Evolutionary conservation across 106 monocot species (phyloP).

Genomic region (Platanthera guangdongensis): DNA sequence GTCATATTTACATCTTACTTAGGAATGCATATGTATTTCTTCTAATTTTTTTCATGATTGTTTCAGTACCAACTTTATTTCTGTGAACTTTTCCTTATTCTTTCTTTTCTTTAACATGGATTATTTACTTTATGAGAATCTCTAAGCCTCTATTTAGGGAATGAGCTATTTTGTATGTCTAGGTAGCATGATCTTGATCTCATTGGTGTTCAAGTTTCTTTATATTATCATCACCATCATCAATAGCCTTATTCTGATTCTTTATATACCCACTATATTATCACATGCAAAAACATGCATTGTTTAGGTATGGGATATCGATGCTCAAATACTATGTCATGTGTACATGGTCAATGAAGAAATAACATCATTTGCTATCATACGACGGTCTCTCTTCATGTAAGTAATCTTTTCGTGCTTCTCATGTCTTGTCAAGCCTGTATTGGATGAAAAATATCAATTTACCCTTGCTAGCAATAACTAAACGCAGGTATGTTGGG

Average conservation of each 20-base stretch:
- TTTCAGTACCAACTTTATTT: background rate
- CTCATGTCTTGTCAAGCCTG: background rate
- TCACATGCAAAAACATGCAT: background rate
- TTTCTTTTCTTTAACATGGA: background rate
- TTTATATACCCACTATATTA: background rate
- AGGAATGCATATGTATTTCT: background rate
- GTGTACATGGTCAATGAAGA: slow-evolving; percentile 35
- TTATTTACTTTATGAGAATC: background rate
- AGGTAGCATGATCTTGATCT: background rate
- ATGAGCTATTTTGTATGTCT: background rate
- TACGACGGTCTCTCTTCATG: slow-evolving; percentile 49
- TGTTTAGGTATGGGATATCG: slow-evolving; percentile 61
- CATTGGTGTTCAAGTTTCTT: background rate
- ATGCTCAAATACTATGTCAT: slow-evolving; percentile 29
- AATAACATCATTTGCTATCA: slow-evolving; percentile 52
- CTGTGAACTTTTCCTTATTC: background rate
- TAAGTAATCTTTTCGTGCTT: slow-evolving; percentile 14
- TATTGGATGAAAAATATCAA: background rate
- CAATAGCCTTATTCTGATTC: no score
- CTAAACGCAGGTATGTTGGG: slow-evolving; percentile 3
- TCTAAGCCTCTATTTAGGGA: background rate
- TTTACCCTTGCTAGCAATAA: background rate
- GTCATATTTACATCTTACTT: slow-evolving; percentile 1
- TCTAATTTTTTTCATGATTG: background rate
- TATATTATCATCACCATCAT: background rate